phyloP scores from a whole-genome alignment of 768 basidiomycete species.

The Termitomyces sp. region DNA sequence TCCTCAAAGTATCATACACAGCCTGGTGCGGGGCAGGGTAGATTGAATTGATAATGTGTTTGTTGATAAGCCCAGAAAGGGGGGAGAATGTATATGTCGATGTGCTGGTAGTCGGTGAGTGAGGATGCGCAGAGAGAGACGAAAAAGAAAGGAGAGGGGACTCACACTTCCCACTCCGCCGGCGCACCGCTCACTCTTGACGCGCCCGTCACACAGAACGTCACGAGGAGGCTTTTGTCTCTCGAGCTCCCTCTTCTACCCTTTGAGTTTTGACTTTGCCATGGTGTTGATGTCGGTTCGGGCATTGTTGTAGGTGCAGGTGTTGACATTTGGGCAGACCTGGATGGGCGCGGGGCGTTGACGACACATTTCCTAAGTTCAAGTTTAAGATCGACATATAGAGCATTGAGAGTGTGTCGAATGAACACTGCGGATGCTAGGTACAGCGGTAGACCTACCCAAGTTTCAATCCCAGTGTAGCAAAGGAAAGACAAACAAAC shows the following conservation, averaged over 20 bases:
- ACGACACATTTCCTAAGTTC: constrained; percentile 45
- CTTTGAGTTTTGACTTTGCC: neutral
- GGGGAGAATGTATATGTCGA: neutral
- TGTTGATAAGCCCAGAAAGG: neutral
- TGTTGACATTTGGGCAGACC: neutral
- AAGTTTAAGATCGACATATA: constrained; percentile 63
- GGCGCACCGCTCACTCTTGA: constrained; percentile 56
- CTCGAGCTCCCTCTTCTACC: constrained; percentile 23
- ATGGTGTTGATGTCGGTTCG: neutral
- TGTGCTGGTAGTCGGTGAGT: neutral
- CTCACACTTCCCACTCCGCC: constrained; percentile 65
- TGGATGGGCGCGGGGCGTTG: constrained; percentile 17
- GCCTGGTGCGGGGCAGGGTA: neutral
- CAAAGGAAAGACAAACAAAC: constrained; percentile 25
- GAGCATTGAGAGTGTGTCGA: constrained; percentile 67
- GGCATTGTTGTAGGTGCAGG: too few relatives aligned
- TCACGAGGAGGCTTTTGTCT: constrained; percentile 55
- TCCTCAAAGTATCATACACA: neutral
- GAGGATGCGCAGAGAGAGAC: neutral
- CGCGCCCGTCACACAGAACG: constrained; percentile 48
- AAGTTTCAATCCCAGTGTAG: neutral
- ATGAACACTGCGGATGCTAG: constrained; percentile 64
- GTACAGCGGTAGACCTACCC: constrained; percentile 64
- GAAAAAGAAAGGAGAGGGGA: neutral
- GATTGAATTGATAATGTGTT: neutral